These are phyloP conservation scores for Metroxylon sagu DNA, from an alignment of 176 grass and related monocot species.

Conservation along the genomic window DNA sequence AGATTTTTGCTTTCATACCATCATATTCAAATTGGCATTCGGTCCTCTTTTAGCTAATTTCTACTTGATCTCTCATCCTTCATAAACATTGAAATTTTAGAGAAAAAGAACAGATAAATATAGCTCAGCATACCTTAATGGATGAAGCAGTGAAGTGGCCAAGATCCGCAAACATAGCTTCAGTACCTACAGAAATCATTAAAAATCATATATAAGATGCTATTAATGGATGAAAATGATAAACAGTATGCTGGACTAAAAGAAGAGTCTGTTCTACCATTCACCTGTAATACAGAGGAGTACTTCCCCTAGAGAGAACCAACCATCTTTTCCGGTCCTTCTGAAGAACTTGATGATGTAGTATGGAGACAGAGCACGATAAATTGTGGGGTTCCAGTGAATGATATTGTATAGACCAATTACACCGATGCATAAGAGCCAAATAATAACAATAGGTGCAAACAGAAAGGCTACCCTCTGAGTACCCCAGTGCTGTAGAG, in stretches of 20 bases:
- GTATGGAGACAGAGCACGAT: slow-evolving; percentile 51
- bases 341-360: slow-evolving; percentile 51
- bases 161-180: slow-evolving; percentile 87
- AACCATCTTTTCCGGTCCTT: slow-evolving; percentile 52
- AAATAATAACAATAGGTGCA: slow-evolving; percentile 51
- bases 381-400: slow-evolving; percentile 60
- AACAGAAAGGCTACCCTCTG: slow-evolving; percentile 65
- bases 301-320: slow-evolving; percentile 56
- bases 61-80: too few species aligned
- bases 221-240: slow-evolving; percentile 18
- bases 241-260: too few species aligned
- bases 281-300: slow-evolving; percentile 65
- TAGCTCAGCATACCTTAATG: slow-evolving; percentile 42
- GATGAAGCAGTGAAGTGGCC: slow-evolving; percentile 56
- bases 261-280: neutral
- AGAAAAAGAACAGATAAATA: neutral
- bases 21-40: too few species aligned
- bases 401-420: slow-evolving; percentile 67
- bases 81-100: neutral
- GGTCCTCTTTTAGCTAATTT: too few species aligned
- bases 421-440: slow-evolving; percentile 48
- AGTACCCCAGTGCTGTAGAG: slow-evolving; percentile 57
- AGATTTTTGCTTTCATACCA: too few species aligned
- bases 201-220: slow-evolving; percentile 1
- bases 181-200: slow-evolving; percentile 38